Percentiles rank a stretch among this genome's conserved stretches.
These are phyloP conservation scores for Allium sativum DNA, from an alignment of 106 monocot genomes.

Conservation along the genomic window DNA sequence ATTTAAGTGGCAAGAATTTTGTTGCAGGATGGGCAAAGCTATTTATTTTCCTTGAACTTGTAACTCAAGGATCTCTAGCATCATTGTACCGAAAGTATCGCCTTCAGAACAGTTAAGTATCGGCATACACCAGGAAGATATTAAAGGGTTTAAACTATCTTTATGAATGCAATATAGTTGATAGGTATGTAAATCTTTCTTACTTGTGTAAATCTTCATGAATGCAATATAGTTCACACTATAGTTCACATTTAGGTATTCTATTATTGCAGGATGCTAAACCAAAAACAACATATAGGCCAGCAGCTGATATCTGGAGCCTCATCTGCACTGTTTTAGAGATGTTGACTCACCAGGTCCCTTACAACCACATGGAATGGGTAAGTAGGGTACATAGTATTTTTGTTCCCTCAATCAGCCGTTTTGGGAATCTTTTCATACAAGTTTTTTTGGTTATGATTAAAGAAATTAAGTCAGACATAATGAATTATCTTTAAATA, in stretches of 20 bases:
- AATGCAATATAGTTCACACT: too few relatives aligned
- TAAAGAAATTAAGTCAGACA: too few relatives aligned
- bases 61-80: slow-evolving; percentile 86
- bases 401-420: neutral
- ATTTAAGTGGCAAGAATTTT: neutral
- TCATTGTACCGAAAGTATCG: slow-evolving; percentile 71
- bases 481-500: neutral
- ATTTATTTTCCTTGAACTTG: slow-evolving; percentile 83
- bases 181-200: slow-evolving; percentile 50
- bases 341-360: slow-evolving; percentile 72
- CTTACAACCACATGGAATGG: slow-evolving; percentile 78
- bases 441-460: neutral
- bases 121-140: slow-evolving; percentile 84
- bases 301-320: slow-evolving; percentile 89
- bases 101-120: slow-evolving; percentile 67
- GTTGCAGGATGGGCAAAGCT: slow-evolving; percentile 68
- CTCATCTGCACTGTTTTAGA: slow-evolving; percentile 89
- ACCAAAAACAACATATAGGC: slow-evolving; percentile 44
- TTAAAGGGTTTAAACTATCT: slow-evolving; percentile 73
- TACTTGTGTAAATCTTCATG: too few relatives aligned
- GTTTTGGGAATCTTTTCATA: neutral
- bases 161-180: slow-evolving; percentile 73
- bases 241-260: neutral
- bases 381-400: slow-evolving; percentile 22
- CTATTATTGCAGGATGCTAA: slow-evolving; percentile 46